Percentiles rank a stretch among this genome's conserved stretches.
phyloP scores from a whole-genome alignment of 78 protist species.

The Dictyostelium intermedium region DNA sequence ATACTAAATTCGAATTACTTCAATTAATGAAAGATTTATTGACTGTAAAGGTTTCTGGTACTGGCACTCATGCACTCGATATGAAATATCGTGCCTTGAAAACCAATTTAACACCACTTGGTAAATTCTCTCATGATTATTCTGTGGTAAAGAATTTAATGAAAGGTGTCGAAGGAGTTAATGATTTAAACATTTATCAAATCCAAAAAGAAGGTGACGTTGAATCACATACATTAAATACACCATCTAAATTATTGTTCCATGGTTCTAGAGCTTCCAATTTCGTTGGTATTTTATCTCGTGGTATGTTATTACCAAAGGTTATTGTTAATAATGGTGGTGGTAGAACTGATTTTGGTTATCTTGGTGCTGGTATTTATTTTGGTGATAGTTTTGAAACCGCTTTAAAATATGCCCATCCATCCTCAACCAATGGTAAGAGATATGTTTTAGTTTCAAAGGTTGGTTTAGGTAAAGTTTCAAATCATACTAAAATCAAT shows the following conservation, averaged over 20 bases:
- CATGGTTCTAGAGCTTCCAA: conserved; percentile 77
- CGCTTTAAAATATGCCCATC: conserved; percentile 38
- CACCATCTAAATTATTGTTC: conserved; percentile 30
- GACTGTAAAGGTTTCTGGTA: background rate
- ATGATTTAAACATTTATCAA: background rate
- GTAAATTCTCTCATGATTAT: background rate
- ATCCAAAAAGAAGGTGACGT: conserved; percentile 7
- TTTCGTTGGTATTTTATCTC: conserved; percentile 78
- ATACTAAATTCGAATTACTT: conserved; percentile 41
- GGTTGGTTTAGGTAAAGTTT: conserved; percentile 59
- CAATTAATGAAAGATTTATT: conserved; percentile 77
- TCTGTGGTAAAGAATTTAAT: background rate
- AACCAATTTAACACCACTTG: background rate
- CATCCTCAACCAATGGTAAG: background rate
- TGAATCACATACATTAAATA: background rate
- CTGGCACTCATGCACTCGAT: background rate
- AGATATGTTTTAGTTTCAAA: conserved; percentile 15
- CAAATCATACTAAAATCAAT: background rate
- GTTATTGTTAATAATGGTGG: conserved; percentile 48
- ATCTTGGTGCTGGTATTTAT: conserved; percentile 85
- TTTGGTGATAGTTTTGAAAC: conserved; percentile 57
- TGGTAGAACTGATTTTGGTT: conserved; percentile 76
- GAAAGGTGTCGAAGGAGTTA: background rate
- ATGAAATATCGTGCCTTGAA: conserved; percentile 61
- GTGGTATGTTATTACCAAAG: conserved; percentile 83